A percentile compares a stretch with the other conserved stretches of the same genome.
These are phyloP conservation scores for Pseudogymnoascus sp. DNA, from an alignment of 2,329 filamentous ascomycete species.

Conservation along the genomic window DNA sequence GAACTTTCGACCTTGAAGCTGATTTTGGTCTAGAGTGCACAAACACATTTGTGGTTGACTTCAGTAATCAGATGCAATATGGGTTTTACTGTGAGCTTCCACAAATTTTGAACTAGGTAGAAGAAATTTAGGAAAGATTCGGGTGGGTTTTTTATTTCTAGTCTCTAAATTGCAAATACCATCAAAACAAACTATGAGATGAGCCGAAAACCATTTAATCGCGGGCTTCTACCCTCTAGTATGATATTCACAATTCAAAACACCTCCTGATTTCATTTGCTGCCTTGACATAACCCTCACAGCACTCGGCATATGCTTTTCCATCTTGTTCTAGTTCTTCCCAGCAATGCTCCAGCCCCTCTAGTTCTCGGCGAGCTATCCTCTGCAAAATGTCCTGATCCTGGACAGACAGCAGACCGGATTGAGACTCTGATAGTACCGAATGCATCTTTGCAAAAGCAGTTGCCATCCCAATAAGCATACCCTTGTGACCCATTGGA, in stretches of 20 bases:
- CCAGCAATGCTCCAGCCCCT: constrained; percentile 15
- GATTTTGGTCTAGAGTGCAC: not conserved
- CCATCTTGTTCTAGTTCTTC: constrained; percentile 11
- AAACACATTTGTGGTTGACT: not conserved
- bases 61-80: not conserved
- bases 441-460: constrained; percentile 27
- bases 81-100: not conserved
- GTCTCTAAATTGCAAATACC: not conserved
- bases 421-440: not conserved
- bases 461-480: constrained; percentile 28
- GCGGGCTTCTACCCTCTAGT: not conserved
- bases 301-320: constrained; percentile 13
- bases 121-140: not conserved
- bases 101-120: not conserved
- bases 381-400: constrained; percentile 13
- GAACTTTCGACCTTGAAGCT: not conserved
- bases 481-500: constrained; percentile 20
- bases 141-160: not conserved
- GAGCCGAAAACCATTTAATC: not conserved
- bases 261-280: constrained; percentile 13
- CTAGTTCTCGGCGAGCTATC: constrained; percentile 14
- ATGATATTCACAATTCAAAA: constrained; percentile 11
- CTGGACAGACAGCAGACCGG: constrained; percentile 10
- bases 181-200: not conserved
- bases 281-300: constrained; percentile 14